Evolutionary conservation across 1,284 basidiomycete species (phyloP).

Genomic region (Exobasidium rhododendri): DNA sequence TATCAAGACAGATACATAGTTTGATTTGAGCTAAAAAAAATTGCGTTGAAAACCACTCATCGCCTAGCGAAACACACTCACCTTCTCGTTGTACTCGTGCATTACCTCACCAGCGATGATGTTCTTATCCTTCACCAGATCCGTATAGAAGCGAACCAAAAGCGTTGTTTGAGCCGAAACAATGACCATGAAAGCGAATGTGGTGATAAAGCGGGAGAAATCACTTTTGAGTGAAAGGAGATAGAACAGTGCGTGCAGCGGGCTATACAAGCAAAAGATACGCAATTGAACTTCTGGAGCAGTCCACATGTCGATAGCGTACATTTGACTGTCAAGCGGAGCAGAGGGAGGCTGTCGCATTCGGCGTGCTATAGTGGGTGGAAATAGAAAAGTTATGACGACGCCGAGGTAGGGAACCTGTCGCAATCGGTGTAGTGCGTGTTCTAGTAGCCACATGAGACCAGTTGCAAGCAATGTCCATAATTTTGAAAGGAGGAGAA

Average conservation of each 20-base stretch:
- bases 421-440: conserved; percentile 5
- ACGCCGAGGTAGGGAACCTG: conserved; percentile 6
- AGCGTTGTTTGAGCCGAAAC: conserved; percentile 26
- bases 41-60: too few relatives aligned
- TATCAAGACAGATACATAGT: background rate
- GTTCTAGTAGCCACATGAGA: background rate
- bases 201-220: conserved; percentile 19
- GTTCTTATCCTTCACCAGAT: conserved; percentile 32
- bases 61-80: too few relatives aligned
- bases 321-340: conserved; percentile 13
- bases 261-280: conserved; percentile 7
- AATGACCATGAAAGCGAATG: conserved; percentile 20
- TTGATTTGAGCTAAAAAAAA: conserved; percentile 12
- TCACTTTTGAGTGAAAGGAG: conserved; percentile 7
- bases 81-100: conserved; percentile 37
- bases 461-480: background rate
- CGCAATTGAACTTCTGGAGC: conserved; percentile 15
- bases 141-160: conserved; percentile 28
- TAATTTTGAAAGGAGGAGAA: background rate
- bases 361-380: background rate
- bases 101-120: conserved; percentile 35
- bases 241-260: conserved; percentile 7
- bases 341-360: background rate
- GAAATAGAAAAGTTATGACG: conserved; percentile 6
- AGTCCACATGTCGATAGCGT: conserved; percentile 18